Percentiles rank a stretch among this genome's conserved stretches.
phyloP scores from a whole-genome alignment of 257 asterid species.

The Petunia axillaris region DNA sequence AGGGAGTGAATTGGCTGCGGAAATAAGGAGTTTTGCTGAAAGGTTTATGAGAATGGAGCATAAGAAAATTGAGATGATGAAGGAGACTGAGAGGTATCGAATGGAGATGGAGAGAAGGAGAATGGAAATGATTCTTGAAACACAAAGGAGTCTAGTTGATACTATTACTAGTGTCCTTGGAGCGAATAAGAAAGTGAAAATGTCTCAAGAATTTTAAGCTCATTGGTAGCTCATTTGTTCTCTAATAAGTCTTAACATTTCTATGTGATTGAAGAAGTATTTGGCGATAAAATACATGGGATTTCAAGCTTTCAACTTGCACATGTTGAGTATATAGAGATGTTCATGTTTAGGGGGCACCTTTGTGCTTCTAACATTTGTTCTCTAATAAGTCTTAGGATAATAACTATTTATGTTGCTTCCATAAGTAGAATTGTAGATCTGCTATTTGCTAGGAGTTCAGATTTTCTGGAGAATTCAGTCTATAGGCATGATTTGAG shows the following conservation, averaged over 20 bases:
- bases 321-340: not conserved
- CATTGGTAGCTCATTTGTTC: not conserved
- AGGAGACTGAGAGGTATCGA: constrained; percentile 58
- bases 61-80: constrained; percentile 80
- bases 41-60: constrained; percentile 82
- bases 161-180: constrained; percentile 67
- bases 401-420: not conserved
- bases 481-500: not conserved
- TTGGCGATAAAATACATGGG: too few species aligned
- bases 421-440: not conserved
- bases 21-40: constrained; percentile 75
- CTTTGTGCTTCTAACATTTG: constrained; percentile 1
- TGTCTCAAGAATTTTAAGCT: constrained; percentile 47
- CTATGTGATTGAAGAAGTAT: too few species aligned
- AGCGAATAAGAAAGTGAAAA: constrained; percentile 57
- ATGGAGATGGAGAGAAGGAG: constrained; percentile 91
- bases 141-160: constrained; percentile 71
- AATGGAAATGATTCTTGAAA: constrained; percentile 80
- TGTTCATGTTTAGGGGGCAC: not conserved
- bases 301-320: not conserved
- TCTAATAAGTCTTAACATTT: too few species aligned
- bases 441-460: not conserved
- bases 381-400: constrained; percentile 14
- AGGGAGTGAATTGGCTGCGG: constrained; percentile 67
- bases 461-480: not conserved